Evolutionary conservation across 2,329 filamentous ascomycete genomes (phyloP).

Genomic region (Colletotrichum karsti): DNA sequence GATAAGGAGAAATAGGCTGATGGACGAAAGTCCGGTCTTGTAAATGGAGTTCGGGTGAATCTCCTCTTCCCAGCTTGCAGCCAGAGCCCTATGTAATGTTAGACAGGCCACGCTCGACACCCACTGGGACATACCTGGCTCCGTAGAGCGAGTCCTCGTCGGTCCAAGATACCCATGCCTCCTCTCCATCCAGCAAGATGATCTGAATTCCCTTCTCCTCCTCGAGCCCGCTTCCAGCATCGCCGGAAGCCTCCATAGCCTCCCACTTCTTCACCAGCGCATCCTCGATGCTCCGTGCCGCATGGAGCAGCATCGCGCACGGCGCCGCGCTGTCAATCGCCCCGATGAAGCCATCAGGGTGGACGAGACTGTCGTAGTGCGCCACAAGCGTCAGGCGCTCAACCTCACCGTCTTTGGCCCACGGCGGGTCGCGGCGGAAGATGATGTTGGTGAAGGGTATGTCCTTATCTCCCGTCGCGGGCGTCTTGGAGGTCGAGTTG

Average conservation of each 20-base stretch:
- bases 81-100: constrained; percentile 65
- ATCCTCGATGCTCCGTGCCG: constrained; percentile 80
- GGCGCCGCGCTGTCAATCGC: constrained; percentile 94
- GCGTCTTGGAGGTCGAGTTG: constrained; percentile 88
- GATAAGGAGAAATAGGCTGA: constrained; percentile 89
- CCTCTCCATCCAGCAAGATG: constrained; percentile 90
- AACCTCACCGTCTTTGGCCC: constrained; percentile 77
- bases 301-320: constrained; percentile 92
- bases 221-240: constrained; percentile 65
- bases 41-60: constrained; percentile 79
- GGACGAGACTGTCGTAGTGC: constrained; percentile 89
- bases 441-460: constrained; percentile 91
- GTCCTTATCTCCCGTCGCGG: constrained; percentile 73
- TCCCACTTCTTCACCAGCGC: constrained; percentile 86
- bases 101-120: neutral
- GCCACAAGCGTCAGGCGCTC: constrained; percentile 87
- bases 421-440: constrained; percentile 87
- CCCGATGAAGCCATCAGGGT: constrained; percentile 87
- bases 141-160: constrained; percentile 88
- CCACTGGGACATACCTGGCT: constrained; percentile 64
- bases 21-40: constrained; percentile 77
- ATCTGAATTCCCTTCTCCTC: constrained; percentile 88
- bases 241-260: constrained; percentile 69
- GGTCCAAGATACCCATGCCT: constrained; percentile 86
- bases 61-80: constrained; percentile 80